phyloP scores from a whole-genome alignment of 306 rosid genomes.

The Prunus mira region DNA sequence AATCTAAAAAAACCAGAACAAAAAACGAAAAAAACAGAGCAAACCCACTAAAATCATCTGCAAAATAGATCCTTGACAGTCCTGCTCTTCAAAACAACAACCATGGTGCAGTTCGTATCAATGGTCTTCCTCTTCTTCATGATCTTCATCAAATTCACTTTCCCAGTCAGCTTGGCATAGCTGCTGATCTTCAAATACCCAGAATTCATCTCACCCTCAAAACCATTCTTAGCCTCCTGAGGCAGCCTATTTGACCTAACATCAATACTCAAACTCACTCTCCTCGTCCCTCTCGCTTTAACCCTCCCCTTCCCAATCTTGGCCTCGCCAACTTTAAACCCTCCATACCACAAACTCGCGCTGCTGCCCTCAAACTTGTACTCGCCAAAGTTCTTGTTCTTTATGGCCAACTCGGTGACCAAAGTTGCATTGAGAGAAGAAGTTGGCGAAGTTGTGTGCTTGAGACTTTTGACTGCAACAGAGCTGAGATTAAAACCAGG shows the following conservation, averaged over 20 bases:
- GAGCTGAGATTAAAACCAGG: slow-evolving; percentile 40
- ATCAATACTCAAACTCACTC: slow-evolving; percentile 22
- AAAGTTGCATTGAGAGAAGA: slow-evolving; percentile 37
- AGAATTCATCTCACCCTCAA: slow-evolving; percentile 26
- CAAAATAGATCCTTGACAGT: slow-evolving; percentile 40
- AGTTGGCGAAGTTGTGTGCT: slow-evolving; percentile 17
- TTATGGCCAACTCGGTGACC: slow-evolving; percentile 23
- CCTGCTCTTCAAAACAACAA: slow-evolving; percentile 39
- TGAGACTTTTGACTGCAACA: slow-evolving; percentile 17
- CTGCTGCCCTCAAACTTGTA: slow-evolving; percentile 33
- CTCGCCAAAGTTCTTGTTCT: slow-evolving; percentile 54
- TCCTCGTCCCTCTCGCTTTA: slow-evolving; percentile 22
- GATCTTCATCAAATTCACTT: slow-evolving; percentile 36
- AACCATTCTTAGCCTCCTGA: slow-evolving; percentile 8
- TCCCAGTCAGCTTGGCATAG: slow-evolving; percentile 40
- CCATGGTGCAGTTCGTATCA: slow-evolving; percentile 46
- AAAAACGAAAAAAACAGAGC: too few species aligned
- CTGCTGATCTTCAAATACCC: slow-evolving; percentile 45
- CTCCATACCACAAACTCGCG: slow-evolving; percentile 27
- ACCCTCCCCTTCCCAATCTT: slow-evolving; percentile 18
- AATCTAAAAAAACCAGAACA: too few species aligned
- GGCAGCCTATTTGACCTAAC: slow-evolving; percentile 21
- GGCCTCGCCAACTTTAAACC: slow-evolving; percentile 26
- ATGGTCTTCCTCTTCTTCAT: slow-evolving; percentile 28
- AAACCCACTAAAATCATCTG: background rate